Conservation (phyloP, 495 filamentous ascomycete species). For the Xylaria bambusicola region DNA sequence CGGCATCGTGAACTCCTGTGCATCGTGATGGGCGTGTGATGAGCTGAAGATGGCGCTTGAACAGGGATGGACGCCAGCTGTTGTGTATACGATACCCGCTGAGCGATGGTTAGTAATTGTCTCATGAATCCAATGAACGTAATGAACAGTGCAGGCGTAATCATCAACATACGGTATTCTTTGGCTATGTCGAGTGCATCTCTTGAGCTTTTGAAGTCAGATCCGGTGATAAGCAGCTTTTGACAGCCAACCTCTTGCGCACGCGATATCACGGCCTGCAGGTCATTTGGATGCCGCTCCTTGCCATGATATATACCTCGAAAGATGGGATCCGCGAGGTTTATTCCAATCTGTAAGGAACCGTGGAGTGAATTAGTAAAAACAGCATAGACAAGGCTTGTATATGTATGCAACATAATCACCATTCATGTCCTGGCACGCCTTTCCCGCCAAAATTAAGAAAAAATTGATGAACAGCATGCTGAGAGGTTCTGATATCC, state of each 20-base stretch:
- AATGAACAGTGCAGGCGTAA: too few species aligned
- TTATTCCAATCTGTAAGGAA: conserved; percentile 73
- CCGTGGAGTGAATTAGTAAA: neutral
- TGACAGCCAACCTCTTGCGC: conserved; percentile 74
- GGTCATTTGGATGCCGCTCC: conserved; percentile 75
- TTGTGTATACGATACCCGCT: conserved; percentile 80
- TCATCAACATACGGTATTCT: conserved; percentile 63
- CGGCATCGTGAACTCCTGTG: conserved; percentile 41
- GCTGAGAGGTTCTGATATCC: neutral
- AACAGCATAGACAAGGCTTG: neutral
- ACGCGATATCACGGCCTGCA: conserved; percentile 72
- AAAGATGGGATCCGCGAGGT: conserved; percentile 87
- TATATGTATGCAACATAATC: neutral
- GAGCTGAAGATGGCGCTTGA: conserved; percentile 65
- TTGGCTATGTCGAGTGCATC: conserved; percentile 72
- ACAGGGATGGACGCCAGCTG: conserved; percentile 93
- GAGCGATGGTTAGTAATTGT: conserved; percentile 16
- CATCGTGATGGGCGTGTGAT: conserved; percentile 52
- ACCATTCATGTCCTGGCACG: too few species aligned
- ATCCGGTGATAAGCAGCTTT: conserved; percentile 95
- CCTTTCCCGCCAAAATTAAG: neutral
- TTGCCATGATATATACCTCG: conserved; percentile 81
- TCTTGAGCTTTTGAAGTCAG: conserved; percentile 73
- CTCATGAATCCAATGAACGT: neutral
- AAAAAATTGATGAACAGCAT: neutral